Evolutionary conservation across 148 eudicot genomes (phyloP), one percentile per base, ranked within the genome.

Genomic region (Silene uniflora): DNA sequence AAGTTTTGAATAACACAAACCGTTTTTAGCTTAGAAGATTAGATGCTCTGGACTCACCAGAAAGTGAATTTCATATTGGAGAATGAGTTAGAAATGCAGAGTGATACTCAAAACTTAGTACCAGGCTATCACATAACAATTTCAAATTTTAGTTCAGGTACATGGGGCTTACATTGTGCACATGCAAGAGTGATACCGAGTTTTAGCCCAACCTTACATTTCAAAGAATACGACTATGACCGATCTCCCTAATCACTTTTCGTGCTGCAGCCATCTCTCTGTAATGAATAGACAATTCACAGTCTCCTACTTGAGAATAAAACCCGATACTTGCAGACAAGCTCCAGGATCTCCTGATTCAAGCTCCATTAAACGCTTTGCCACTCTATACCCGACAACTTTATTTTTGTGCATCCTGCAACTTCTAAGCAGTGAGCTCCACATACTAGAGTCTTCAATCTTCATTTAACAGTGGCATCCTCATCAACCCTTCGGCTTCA

Each of bases 361-460:
- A 27, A 91, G 87, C 65, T 86, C 84, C 84, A 88, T 77, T 72
- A 93, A 78, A 63, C 68, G 78, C 62, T 78, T 62, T 7, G 85
- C 92, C 10, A 83, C 90, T 78, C 86, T 83, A 66, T 49, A 73
- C 78, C 97, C 93, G 18, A 93, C 83, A 7, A 11, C 78, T 79
- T 85, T 85, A 56, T 89, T 86, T 77, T 77, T 83, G 78, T 89
- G 87, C 23, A 81, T 79, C 84, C 90, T 86, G 79, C 97, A 89
- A 78, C 93, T 89, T 72, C 91, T 79, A 75, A 93, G 81, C 39
- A 93, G 73, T 32, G 93, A 93, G 80, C 93, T 93, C 96, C 92
- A 89, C 78, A 89, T 82, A 16, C 80, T 80, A 75, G 80, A 49
- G 47, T 84, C 89, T 70, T 75, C 78, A 49, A 42, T 84, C 89